Conservation (phyloP, 2,329 filamentous ascomycete species). For the Penicillium sp. region DNA sequence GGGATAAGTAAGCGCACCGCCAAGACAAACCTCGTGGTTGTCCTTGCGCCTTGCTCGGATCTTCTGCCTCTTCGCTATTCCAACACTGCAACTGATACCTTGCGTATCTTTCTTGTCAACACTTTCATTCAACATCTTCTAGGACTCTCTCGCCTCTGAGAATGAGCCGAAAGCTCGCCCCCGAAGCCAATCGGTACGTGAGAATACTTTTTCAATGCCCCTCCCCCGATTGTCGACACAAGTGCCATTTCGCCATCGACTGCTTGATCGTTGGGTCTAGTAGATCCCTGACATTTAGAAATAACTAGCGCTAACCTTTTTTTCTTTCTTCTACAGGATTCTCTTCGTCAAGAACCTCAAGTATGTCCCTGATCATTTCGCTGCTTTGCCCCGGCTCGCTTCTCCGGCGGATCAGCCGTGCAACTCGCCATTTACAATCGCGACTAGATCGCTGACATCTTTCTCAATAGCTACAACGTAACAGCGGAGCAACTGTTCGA, state of each 20-base stretch:
- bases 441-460: conserved; percentile 12
- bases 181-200: conserved; percentile 95
- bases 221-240: conserved; percentile 19
- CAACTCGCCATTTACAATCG: background rate
- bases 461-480: conserved; percentile 81
- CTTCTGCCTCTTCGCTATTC: conserved; percentile 24
- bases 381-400: conserved; percentile 5
- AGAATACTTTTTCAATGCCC: conserved; percentile 29
- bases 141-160: conserved; percentile 30
- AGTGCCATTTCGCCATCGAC: conserved; percentile 16
- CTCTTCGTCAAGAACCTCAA: conserved; percentile 99
- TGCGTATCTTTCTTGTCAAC: conserved; percentile 28
- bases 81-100: conserved; percentile 23
- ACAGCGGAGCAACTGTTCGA: conserved; percentile 97
- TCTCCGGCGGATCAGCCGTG: background rate
- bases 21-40: conserved; percentile 31
- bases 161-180: conserved; percentile 76
- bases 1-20: conserved; percentile 18
- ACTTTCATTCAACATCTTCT: conserved; percentile 20
- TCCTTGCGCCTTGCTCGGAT: conserved; percentile 25
- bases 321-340: conserved; percentile 62
- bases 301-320: conserved; percentile 9
- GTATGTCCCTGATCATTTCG: conserved; percentile 52
- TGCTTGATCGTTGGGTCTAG: background rate
- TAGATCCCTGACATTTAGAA: background rate